phyloP scores from a whole-genome alignment of 306 rosid genomes.

The Sophora flavescens region DNA sequence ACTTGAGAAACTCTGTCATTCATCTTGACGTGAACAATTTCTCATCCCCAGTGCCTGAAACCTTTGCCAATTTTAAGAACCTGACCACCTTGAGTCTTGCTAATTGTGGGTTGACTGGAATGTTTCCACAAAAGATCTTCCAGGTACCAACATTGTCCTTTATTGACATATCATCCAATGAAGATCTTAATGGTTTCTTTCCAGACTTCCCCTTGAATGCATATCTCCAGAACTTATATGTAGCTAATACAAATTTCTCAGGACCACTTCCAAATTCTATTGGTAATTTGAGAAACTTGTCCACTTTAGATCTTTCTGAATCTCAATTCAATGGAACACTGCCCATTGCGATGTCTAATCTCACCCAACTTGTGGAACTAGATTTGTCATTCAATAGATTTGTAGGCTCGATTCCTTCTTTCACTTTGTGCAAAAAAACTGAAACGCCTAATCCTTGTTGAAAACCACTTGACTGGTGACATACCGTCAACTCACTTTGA shows the following conservation, averaged over 20 bases:
- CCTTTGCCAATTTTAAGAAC: constrained; percentile 20
- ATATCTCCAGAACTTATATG: background rate
- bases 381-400: background rate
- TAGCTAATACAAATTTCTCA: background rate
- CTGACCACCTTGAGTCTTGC: background rate
- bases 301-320: background rate
- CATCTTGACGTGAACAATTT: background rate
- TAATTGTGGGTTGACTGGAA: background rate
- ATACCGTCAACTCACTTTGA: background rate
- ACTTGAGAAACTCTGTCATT: background rate
- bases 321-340: constrained; percentile 7
- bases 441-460: background rate
- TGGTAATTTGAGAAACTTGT: background rate
- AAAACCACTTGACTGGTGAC: background rate
- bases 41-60: constrained; percentile 22
- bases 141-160: constrained; percentile 23
- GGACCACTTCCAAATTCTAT: constrained; percentile 35
- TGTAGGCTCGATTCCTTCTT: constrained; percentile 21
- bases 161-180: background rate
- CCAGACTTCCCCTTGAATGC: constrained; percentile 22
- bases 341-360: background rate
- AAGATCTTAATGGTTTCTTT: background rate
- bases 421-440: background rate
- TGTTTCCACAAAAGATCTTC: constrained; percentile 44
- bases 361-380: background rate